These are phyloP conservation scores for Gelatoporia subvermispora DNA, from an alignment of 768 basidiomycete species.

Conservation along the genomic window DNA sequence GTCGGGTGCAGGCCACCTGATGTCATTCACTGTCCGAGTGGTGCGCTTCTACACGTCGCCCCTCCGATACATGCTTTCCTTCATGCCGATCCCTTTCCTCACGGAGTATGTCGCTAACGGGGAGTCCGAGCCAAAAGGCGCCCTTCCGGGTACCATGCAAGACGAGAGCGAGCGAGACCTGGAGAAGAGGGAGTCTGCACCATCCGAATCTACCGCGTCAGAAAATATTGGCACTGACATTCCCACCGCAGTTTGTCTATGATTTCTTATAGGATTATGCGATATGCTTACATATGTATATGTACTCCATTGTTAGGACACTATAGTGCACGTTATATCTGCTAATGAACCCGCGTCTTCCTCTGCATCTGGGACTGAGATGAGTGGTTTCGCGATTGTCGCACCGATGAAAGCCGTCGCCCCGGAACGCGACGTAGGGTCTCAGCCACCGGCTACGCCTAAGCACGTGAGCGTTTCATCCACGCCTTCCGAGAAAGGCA, in stretches of 20 bases:
- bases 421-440: background rate
- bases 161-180: conserved; percentile 11
- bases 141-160: background rate
- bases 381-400: too few relatives aligned
- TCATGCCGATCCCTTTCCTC: conserved; percentile 17
- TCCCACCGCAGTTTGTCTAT: conserved; percentile 44
- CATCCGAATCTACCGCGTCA: background rate
- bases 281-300: conserved; percentile 39
- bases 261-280: conserved; percentile 29
- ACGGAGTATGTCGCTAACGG: conserved; percentile 3
- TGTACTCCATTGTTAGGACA: conserved; percentile 42
- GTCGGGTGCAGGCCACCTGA: conserved; percentile 20
- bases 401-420: too few relatives aligned
- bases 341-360: conserved; percentile 4
- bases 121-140: conserved; percentile 6
- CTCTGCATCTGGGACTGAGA: background rate
- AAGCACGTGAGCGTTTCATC: conserved; percentile 12
- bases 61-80: conserved; percentile 28
- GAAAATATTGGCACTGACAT: conserved; percentile 21
- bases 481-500: conserved; percentile 7
- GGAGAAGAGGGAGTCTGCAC: conserved; percentile 8
- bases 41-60: conserved; percentile 28
- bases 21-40: conserved; percentile 26
- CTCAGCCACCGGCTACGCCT: background rate
- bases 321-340: conserved; percentile 18